Conservation (phyloP, 495 filamentous ascomycete species). For the Aspergillus kassunensis region DNA sequence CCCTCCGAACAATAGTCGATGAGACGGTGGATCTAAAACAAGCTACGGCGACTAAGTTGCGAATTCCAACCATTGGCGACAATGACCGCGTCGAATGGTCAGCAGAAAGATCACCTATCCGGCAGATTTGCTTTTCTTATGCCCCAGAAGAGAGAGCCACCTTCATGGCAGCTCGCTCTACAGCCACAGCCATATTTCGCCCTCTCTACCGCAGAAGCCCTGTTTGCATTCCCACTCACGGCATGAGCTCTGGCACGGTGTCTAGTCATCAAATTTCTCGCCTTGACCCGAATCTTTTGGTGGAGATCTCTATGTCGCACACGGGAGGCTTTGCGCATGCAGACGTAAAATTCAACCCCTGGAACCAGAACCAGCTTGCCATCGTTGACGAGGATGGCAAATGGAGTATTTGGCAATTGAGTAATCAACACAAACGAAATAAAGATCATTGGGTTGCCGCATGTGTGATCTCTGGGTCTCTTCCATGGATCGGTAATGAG, state of each 20-base stretch:
- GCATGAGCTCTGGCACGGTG: constrained; percentile 8
- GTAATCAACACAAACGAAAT: constrained; percentile 33
- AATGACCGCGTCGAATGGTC: constrained; percentile 52
- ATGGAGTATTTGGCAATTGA: constrained; percentile 76
- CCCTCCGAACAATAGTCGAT: constrained; percentile 33
- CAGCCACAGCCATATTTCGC: constrained; percentile 54
- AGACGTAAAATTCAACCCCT: constrained; percentile 77
- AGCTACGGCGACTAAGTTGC: constrained; percentile 16
- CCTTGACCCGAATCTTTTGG: constrained; percentile 59
- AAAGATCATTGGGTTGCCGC: constrained; percentile 25
- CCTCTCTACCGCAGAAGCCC: constrained; percentile 46
- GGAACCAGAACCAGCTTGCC: constrained; percentile 61
- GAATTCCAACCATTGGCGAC: constrained; percentile 30
- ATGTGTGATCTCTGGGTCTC: constrained; percentile 22
- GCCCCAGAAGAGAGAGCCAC: constrained; percentile 42
- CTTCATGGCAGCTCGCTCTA: constrained; percentile 63
- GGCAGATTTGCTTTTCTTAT: constrained; percentile 61
- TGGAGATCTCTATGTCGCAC: constrained; percentile 47
- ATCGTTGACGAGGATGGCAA: constrained; percentile 67
- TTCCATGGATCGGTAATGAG: constrained; percentile 29
- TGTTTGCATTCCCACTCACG: constrained; percentile 27
- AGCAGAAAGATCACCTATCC: constrained; percentile 55
- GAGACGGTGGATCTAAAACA: constrained; percentile 28
- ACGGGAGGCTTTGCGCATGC: constrained; percentile 60
- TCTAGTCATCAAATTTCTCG: constrained; percentile 38